phyloP scores from a whole-genome alignment of 805 yeast species.

The Martiniozyma abietophila region DNA sequence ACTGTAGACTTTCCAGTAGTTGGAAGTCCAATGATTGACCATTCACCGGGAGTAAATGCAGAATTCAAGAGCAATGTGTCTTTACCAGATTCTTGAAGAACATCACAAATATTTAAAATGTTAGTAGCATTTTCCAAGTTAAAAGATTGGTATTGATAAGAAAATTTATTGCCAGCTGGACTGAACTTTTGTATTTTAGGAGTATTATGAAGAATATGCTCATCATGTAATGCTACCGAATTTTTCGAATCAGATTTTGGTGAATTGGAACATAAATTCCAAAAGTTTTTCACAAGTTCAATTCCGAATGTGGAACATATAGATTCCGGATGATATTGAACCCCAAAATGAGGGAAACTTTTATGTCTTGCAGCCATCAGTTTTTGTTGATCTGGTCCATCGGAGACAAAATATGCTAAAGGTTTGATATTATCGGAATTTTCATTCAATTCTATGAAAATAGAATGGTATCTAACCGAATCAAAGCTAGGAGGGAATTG shows the following conservation, averaged over 20 bases:
- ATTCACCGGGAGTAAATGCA: constrained; percentile 76
- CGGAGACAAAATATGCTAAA: constrained; percentile 50
- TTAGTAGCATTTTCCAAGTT: constrained; percentile 4
- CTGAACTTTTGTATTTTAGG: constrained; percentile 21
- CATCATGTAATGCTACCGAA: constrained; percentile 9
- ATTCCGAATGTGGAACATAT: constrained; percentile 70
- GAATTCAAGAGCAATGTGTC: constrained; percentile 63
- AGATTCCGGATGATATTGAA: constrained; percentile 96
- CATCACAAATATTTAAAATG: constrained; percentile 39
- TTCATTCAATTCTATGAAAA: constrained; percentile 36
- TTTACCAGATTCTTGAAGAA: constrained; percentile 20
- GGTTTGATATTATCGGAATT: constrained; percentile 33
- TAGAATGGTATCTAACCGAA: constrained; percentile 85
- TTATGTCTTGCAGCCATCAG: constrained; percentile 75
- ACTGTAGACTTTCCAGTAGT: constrained; percentile 33
- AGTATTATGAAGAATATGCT: constrained; percentile 16
- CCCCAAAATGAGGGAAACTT: constrained; percentile 70
- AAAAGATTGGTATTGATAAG: constrained; percentile 12
- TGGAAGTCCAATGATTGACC: constrained; percentile 82
- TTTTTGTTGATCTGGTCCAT: constrained; percentile 19
- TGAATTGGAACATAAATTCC: constrained; percentile 24
- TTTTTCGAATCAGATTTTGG: too few relatives aligned
- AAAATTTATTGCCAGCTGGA: constrained; percentile 5
- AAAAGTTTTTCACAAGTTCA: constrained; percentile 53
- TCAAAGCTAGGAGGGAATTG: constrained; percentile 38